Evolutionary conservation across 148 eudicot species (phyloP).

Genomic region (Bassia scoparia): DNA sequence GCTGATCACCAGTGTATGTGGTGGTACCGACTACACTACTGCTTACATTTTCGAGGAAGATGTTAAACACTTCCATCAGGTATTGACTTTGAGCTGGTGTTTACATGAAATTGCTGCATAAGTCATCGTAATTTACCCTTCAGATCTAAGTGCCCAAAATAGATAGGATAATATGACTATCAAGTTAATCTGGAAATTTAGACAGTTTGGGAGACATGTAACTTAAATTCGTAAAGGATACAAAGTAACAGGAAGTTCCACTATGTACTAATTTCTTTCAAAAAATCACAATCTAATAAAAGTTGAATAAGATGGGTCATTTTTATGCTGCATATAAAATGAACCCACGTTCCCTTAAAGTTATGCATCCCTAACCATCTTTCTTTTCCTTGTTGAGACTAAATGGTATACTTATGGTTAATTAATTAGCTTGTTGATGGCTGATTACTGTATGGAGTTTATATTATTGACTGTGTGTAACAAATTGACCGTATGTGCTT

Average conservation of each 20-base stretch:
- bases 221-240: neutral
- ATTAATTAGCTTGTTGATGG: neutral
- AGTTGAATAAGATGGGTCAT: neutral
- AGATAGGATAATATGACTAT: too few relatives aligned
- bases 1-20: conserved; percentile 42
- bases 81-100: conserved; percentile 19
- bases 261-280: too few relatives aligned
- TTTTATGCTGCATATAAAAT: neutral
- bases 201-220: too few relatives aligned
- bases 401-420: neutral
- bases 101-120: neutral
- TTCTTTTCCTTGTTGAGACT: too few relatives aligned
- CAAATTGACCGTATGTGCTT: neutral
- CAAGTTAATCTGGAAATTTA: too few relatives aligned
- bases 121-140: neutral
- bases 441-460: neutral
- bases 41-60: conserved; percentile 96
- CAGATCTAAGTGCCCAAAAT: neutral
- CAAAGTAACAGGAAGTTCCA: neutral
- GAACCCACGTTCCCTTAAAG: neutral
- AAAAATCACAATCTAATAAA: neutral
- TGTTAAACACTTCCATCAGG: conserved; percentile 94
- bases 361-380: too few relatives aligned
- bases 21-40: conserved; percentile 96
- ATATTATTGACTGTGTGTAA: neutral